Evolutionary conservation across 257 asterid genomes (phyloP), one percentile per base, ranked within the genome.

Genomic region (Penstemon newberryi): DNA sequence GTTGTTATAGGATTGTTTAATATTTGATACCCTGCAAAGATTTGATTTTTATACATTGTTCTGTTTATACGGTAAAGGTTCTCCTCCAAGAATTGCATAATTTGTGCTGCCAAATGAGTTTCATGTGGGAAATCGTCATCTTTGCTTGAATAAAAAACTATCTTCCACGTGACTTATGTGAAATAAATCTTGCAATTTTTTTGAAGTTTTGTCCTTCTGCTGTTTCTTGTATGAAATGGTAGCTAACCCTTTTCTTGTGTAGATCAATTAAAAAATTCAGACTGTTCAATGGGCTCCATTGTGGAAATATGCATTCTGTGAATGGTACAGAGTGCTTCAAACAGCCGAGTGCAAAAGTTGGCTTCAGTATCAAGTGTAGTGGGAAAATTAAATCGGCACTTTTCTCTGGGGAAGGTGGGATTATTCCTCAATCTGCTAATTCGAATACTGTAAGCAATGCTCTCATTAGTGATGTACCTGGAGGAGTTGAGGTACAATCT

Each of bases 401-500:
- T 9, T 65, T 87, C 69, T 81, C 88, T 60, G 82, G 79, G 3
- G 90, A 83, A 82, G 83, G 83, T 25, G 87, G 81, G 51, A 55
- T 57, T 45, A 78, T 76, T 60, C 71, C 83, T 62, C 81, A 66
- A 60, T 54, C 82, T 18, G 38, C 69, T 56, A 75, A 76, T 39
- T 67, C 79, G 38, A 70, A 74, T 41, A 60, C 58, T 70, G 68
- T 75, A 33, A 75, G 68, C 4, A 73, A 73, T 13, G 81, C 81
- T 57, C 74, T 84, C 54, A 56, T 78, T 61, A 78, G 72, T 69
- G 85, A 81, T 63, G 56, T 80, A 15, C 74, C 89, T 47, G 75
- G 76, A 66, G 95, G 89, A 67, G 77, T 85, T 36, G 86, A 86
- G 74, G 45, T 81, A 57, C 89, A 82, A 55, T 76, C 89, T 18